Conservation (phyloP, 225 moss, liverwort and hornwort genomes). For the Sphagnum contortum region DNA sequence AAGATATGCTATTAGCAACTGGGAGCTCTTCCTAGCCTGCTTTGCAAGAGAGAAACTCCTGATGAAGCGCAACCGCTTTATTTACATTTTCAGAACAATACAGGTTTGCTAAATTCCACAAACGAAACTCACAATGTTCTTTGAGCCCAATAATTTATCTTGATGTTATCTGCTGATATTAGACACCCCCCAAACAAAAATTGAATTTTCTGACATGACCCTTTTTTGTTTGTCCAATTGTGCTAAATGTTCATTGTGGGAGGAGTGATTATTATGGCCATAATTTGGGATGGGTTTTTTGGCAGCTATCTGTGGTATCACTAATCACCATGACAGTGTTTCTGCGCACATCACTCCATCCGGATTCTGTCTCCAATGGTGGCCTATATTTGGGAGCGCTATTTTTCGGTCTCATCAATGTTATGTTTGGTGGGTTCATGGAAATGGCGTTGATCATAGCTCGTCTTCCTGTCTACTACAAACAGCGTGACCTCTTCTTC, state of each 20-base stretch:
- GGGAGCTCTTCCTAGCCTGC: constrained; percentile 53
- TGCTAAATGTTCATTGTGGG: neutral
- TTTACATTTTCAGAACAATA: constrained; percentile 46
- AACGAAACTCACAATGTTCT: too few species aligned
- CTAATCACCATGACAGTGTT: constrained; percentile 55
- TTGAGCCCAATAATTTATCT: too few species aligned
- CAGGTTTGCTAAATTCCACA: constrained; percentile 22
- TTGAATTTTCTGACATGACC: too few species aligned
- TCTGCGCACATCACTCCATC: constrained; percentile 60
- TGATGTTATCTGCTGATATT: too few species aligned
- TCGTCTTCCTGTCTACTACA: constrained; percentile 71
- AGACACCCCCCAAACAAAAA: too few species aligned
- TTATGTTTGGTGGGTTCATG: constrained; percentile 78
- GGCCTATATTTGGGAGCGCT: constrained; percentile 48
- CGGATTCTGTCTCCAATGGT: constrained; percentile 36
- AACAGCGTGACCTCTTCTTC: constrained; percentile 69
- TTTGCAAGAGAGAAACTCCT: constrained; percentile 52
- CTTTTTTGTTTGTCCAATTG: too few species aligned
- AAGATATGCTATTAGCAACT: constrained; percentile 42
- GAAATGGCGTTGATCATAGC: constrained; percentile 65
- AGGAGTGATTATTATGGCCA: neutral
- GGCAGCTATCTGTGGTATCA: constrained; percentile 54
- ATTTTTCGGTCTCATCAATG: constrained; percentile 54
- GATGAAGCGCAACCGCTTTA: constrained; percentile 43
- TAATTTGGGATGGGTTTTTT: too few species aligned